These are phyloP conservation scores for Exophiala calicioides DNA, from an alignment of 2,329 filamentous ascomycete genomes.

Conservation along the genomic window DNA sequence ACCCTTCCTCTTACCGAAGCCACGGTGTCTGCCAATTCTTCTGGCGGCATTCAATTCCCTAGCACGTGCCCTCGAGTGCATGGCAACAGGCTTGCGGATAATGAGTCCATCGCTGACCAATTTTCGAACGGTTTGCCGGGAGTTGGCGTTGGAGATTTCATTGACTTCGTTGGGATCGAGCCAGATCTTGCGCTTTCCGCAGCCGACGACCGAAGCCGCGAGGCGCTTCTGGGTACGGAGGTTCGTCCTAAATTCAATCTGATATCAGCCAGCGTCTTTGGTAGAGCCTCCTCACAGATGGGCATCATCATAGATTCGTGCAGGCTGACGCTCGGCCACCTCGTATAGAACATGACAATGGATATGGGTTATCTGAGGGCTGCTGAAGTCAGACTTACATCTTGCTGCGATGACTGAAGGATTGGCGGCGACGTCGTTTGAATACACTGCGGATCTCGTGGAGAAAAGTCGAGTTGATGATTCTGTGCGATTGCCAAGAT, in stretches of 20 bases:
- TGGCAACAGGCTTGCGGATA: constrained; percentile 99
- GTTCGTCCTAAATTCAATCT: constrained; percentile 77
- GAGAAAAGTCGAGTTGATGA: background rate
- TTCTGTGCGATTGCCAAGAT: too few species aligned
- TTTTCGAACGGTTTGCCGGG: constrained; percentile 99
- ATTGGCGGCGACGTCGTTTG: constrained; percentile 11
- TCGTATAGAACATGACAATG: background rate
- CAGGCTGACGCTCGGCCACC: background rate
- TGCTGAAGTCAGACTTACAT: constrained; percentile 24
- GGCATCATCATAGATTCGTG: constrained; percentile 5
- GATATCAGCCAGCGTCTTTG: constrained; percentile 7
- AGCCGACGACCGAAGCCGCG: constrained; percentile 96
- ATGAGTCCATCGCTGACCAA: constrained; percentile 99
- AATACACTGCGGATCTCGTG: background rate
- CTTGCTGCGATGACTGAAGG: constrained; percentile 24
- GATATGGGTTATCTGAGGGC: background rate
- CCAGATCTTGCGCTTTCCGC: constrained; percentile 99
- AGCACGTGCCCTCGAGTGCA: constrained; percentile 97
- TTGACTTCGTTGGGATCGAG: constrained; percentile 98
- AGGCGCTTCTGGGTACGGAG: constrained; percentile 99
- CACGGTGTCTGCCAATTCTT: constrained; percentile 94
- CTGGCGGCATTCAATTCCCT: constrained; percentile 92
- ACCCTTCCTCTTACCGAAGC: constrained; percentile 99
- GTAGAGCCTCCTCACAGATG: background rate
- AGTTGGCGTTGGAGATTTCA: constrained; percentile 99